These are phyloP conservation scores for Pseudocercospora crystallina DNA, from an alignment of 2,329 filamentous ascomycete species.

Conservation along the genomic window DNA sequence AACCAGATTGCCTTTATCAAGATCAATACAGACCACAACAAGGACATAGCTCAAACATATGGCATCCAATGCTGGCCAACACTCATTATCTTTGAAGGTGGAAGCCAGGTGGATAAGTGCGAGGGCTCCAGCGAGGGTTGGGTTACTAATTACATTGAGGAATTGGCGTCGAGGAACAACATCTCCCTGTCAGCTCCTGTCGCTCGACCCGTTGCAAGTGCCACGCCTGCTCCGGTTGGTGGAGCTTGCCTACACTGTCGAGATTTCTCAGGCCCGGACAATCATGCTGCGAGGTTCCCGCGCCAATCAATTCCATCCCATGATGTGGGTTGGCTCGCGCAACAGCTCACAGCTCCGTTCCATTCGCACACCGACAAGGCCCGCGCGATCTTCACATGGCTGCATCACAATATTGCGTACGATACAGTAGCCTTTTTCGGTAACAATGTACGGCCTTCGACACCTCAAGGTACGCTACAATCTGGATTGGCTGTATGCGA, in stretches of 20 bases:
- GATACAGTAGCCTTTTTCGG: slow-evolving; percentile 78
- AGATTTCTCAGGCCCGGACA: slow-evolving; percentile 81
- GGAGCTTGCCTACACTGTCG: slow-evolving; percentile 74
- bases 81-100: slow-evolving; percentile 17
- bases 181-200: slow-evolving; percentile 14
- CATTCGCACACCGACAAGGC: slow-evolving; percentile 90
- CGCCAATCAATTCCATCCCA: slow-evolving; percentile 66
- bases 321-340: slow-evolving; percentile 71
- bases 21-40: slow-evolving; percentile 24
- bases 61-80: slow-evolving; percentile 23
- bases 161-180: slow-evolving; percentile 7
- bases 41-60: slow-evolving; percentile 18
- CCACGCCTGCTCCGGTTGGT: slow-evolving; percentile 19
- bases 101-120: slow-evolving; percentile 16
- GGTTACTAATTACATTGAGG: slow-evolving; percentile 12
- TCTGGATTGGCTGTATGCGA: slow-evolving; percentile 84
- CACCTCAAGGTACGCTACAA: slow-evolving; percentile 70
- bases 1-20: slow-evolving; percentile 22
- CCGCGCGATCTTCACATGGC: slow-evolving; percentile 89
- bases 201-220: slow-evolving; percentile 5
- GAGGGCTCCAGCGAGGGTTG: slow-evolving; percentile 16
- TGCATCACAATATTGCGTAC: slow-evolving; percentile 89
- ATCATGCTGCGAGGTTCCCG: slow-evolving; percentile 74
- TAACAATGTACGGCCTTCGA: slow-evolving; percentile 64
- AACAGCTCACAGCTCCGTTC: slow-evolving; percentile 76